A percentile compares a stretch with the other conserved stretches of the same genome.
These are phyloP conservation scores for Stephanodiscus triporus DNA, from an alignment of 108 stramenopile species.

Conservation along the genomic window DNA sequence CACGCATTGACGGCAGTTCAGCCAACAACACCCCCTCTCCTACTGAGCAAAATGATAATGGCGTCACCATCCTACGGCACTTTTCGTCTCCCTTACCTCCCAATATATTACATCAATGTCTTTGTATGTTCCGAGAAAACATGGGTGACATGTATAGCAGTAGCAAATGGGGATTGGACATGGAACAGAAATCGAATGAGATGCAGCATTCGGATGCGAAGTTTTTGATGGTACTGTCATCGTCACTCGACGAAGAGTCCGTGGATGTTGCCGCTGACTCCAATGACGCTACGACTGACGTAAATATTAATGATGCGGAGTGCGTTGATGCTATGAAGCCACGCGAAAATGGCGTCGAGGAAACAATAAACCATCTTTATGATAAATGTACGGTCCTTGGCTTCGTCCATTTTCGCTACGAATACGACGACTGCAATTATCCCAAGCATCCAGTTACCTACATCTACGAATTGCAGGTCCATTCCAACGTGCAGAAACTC, in stretches of 20 bases:
- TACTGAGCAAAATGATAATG: too few relatives aligned
- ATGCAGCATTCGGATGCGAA: slow-evolving; percentile 66
- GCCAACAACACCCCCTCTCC: too few relatives aligned
- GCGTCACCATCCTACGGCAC: slow-evolving; percentile 20
- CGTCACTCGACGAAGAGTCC: background rate
- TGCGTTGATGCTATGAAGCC: background rate
- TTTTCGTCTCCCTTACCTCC: slow-evolving; percentile 34
- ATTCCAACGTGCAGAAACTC: slow-evolving; percentile 41
- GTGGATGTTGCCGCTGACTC: background rate
- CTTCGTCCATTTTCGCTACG: slow-evolving; percentile 84
- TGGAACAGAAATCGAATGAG: slow-evolving; percentile 69
- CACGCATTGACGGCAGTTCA: too few relatives aligned
- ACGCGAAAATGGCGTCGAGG: background rate
- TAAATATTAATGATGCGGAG: background rate
- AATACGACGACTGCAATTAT: slow-evolving; percentile 73
- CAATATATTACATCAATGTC: slow-evolving; percentile 36
- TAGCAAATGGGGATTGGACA: slow-evolving; percentile 80
- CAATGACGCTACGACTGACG: background rate
- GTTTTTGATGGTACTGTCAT: slow-evolving; percentile 54
- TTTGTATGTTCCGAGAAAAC: slow-evolving; percentile 65
- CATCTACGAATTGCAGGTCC: slow-evolving; percentile 83
- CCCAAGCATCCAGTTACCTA: slow-evolving; percentile 32
- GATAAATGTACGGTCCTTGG: slow-evolving; percentile 44
- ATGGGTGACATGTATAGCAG: slow-evolving; percentile 74
- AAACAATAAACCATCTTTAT: background rate